phyloP scores from a whole-genome alignment of 306 rosid species.

The Rosa multiflora region DNA sequence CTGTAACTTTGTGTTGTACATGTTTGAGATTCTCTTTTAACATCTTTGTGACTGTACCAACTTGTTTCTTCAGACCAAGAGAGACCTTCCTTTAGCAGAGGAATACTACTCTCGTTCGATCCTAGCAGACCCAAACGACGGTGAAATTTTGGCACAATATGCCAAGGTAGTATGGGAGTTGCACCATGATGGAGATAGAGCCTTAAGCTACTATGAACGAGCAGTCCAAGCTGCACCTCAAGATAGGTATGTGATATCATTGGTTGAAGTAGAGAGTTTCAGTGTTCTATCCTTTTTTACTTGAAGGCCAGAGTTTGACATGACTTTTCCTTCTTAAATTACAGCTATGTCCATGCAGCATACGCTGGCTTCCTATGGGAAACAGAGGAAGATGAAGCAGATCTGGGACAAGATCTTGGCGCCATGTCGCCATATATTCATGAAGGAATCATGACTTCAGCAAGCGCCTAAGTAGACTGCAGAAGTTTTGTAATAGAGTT shows the following conservation, averaged over 20 bases:
- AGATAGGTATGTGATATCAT: constrained; percentile 49
- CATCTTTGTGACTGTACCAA: not conserved
- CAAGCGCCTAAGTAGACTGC: constrained; percentile 32
- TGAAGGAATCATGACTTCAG: constrained; percentile 47
- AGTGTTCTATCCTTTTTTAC: not conserved
- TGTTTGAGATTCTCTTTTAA: not conserved
- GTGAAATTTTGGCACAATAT: constrained; percentile 67
- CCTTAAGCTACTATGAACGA: constrained; percentile 62
- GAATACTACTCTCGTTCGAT: constrained; percentile 80
- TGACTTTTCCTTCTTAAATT: constrained; percentile 21
- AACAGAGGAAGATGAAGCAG: constrained; percentile 46
- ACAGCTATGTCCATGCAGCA: constrained; percentile 86
- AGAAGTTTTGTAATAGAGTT: not conserved
- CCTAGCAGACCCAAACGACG: constrained; percentile 71
- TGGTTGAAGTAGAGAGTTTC: not conserved
- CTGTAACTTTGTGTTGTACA: not conserved
- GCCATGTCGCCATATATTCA: constrained; percentile 28
- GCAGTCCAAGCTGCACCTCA: constrained; percentile 80
- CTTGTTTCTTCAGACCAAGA: constrained; percentile 47
- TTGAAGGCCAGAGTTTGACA: constrained; percentile 9
- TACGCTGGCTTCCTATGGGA: constrained; percentile 92
- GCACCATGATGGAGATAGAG: constrained; percentile 64
- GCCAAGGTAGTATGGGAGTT: constrained; percentile 82
- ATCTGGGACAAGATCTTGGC: constrained; percentile 6
- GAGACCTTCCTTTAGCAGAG: constrained; percentile 55